Base-by-base conservation (phyloP, 225 moss, liverwort and hornwort species). In the Physcomitrium patens region DNA sequence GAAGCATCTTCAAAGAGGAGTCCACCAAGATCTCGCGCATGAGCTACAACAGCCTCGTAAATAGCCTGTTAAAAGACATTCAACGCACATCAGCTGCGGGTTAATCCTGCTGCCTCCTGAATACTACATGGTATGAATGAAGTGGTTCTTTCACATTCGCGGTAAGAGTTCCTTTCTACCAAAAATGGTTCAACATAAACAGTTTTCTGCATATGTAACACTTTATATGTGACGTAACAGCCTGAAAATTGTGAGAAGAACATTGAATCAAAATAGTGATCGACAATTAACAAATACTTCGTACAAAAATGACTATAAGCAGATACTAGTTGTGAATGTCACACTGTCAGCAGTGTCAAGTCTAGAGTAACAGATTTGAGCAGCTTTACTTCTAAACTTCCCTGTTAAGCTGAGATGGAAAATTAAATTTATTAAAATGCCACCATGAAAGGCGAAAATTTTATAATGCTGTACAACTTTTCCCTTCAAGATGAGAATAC, bases 21-120 rank as follows among this genome's bases (percentile, higher is more conserved):
- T 12, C 86, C 93, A 55, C 91, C 91, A 15, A 86, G 83, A 53
- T 86, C 89, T 78, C 82, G 88, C 1, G 91, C 93, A 81, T 86
- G 87, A 20, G 72, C 61, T 18, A 86, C 81, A n/a, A 91, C 92
- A 26, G 89, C 77, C 83, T 95, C 91, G 60, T 85, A 93, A 13
- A 81, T 72, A 37, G 77, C 86, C 93, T 94, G 78, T 58, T 52
- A 68, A 8, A 17, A 70, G 54, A 1, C 7, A 60, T 31, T 65
- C 12, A 55, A 63, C 46, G 44, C 54, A 14, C 7, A 62, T 63
- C 8, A 67, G 57, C 17, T 62, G 7, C 43, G 8, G 10, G 53
- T 20, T 49, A 69, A 57, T 62, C 16, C 15, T 60, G 26, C 45
- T 53, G 16, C 3, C 44, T 12, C 28, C 31, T 10, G 15, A 70